These are phyloP conservation scores for Mycena polygramma DNA, from an alignment of 768 basidiomycete species.

Conservation along the genomic window DNA sequence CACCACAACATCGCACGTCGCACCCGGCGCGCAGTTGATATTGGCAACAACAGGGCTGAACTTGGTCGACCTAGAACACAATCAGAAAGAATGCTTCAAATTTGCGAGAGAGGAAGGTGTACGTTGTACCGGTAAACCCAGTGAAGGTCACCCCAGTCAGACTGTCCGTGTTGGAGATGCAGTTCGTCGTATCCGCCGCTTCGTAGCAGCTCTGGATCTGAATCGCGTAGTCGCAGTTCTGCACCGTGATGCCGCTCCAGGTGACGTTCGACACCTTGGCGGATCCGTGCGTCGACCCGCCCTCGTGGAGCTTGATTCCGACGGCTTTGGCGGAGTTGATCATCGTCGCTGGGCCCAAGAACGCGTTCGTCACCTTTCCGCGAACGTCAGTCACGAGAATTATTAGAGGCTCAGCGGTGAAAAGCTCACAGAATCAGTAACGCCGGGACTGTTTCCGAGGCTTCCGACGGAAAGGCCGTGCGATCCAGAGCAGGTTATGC, in stretches of 20 bases:
- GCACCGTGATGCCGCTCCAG: constrained; percentile 44
- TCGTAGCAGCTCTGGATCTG: constrained; percentile 50
- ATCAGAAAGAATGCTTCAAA: background rate
- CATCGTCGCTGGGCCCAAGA: constrained; percentile 46
- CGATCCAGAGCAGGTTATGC: constrained; percentile 49
- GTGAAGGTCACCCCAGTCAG: constrained; percentile 44
- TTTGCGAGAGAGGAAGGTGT: background rate
- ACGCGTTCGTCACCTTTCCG: constrained; percentile 43
- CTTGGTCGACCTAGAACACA: constrained; percentile 39
- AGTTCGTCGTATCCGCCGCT: constrained; percentile 39
- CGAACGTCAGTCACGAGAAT: background rate
- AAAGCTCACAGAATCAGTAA: constrained; percentile 34
- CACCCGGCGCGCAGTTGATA: constrained; percentile 43
- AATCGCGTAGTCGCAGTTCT: constrained; percentile 50
- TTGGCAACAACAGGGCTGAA: constrained; percentile 45
- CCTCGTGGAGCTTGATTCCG: constrained; percentile 49
- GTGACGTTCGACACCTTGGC: constrained; percentile 49
- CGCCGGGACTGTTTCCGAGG: constrained; percentile 36
- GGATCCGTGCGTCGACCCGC: constrained; percentile 44
- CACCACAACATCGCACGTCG: constrained; percentile 44
- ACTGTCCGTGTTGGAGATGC: constrained; percentile 42
- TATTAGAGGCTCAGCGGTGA: background rate
- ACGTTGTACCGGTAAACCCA: constrained; percentile 48
- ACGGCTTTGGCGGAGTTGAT: constrained; percentile 48
- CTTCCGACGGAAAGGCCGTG: constrained; percentile 50